Conservation (phyloP, 1,284 basidiomycete species). For the Ustilago cynodontis region DNA sequence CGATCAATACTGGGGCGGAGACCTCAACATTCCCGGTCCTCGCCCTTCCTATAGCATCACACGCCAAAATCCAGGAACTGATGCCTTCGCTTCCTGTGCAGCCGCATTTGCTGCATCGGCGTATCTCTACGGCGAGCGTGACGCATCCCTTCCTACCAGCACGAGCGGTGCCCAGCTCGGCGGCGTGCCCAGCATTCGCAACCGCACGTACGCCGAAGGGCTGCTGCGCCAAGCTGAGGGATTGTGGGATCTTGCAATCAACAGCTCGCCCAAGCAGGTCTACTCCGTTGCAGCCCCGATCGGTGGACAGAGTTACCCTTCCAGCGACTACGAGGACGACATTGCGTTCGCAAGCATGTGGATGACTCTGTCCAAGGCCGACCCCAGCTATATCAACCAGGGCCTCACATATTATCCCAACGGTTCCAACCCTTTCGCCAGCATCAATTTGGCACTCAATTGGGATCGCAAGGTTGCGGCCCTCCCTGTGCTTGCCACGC, state of each 20-base stretch:
- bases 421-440: conserved; percentile 73
- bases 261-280: conserved; percentile 70
- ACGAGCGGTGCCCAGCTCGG: conserved; percentile 27
- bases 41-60: conserved; percentile 85
- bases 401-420: conserved; percentile 77
- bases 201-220: conserved; percentile 78
- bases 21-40: conserved; percentile 79
- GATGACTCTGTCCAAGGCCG: conserved; percentile 80
- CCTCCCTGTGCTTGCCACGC: conserved; percentile 78
- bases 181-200: conserved; percentile 70
- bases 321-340: conserved; percentile 74
- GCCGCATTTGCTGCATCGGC: conserved; percentile 89
- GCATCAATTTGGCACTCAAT: conserved; percentile 79
- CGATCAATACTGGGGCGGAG: conserved; percentile 89
- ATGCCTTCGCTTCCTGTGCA: conserved; percentile 83
- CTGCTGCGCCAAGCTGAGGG: conserved; percentile 81
- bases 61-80: conserved; percentile 82
- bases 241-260: conserved; percentile 79
- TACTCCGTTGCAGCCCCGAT: conserved; percentile 78
- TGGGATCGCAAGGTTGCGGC: conserved; percentile 89
- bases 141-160: conserved; percentile 36
- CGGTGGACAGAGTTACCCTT: conserved; percentile 78
- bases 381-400: conserved; percentile 76
- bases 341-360: conserved; percentile 79
- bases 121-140: conserved; percentile 76